Percentiles rank a stretch among this genome's conserved stretches.
Conservation (phyloP, 192 early-diverging fungal species). For the Lobosporangium transversale region DNA sequence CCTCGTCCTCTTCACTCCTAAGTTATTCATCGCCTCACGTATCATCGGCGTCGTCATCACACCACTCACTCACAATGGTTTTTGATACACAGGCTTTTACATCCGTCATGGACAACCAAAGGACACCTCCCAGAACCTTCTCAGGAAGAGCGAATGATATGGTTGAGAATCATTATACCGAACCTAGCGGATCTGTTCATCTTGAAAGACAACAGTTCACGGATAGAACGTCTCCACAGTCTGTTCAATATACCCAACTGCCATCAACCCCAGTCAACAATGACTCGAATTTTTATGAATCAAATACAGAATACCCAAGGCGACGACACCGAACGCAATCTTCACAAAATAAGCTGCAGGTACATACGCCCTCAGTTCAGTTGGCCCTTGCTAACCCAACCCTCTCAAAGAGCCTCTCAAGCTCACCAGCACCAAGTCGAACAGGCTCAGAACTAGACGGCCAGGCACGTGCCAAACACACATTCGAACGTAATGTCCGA, state of each 20-base stretch:
- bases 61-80: background rate
- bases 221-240: background rate
- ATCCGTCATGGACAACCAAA: background rate
- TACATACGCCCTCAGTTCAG: conserved; percentile 32
- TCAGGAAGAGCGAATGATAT: background rate
- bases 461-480: conserved; percentile 23
- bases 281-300: too few relatives aligned
- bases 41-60: background rate
- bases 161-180: background rate
- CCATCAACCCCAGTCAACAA: background rate
- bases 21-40: background rate
- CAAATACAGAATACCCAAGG: too few relatives aligned
- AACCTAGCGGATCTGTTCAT: background rate
- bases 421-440: conserved; percentile 31
- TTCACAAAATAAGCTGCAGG: conserved; percentile 10
- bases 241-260: background rate
- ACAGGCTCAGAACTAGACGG: conserved; percentile 11
- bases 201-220: background rate
- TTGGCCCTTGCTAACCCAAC: conserved; percentile 45
- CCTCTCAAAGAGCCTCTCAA: conserved; percentile 37
- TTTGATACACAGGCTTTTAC: background rate
- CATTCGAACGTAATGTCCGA: conserved; percentile 38
- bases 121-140: background rate
- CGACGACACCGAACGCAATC: conserved; percentile 26
- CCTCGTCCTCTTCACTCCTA: background rate